phyloP scores from a whole-genome alignment of 352 stramenopile genomes.

The Phytophthora pini region DNA sequence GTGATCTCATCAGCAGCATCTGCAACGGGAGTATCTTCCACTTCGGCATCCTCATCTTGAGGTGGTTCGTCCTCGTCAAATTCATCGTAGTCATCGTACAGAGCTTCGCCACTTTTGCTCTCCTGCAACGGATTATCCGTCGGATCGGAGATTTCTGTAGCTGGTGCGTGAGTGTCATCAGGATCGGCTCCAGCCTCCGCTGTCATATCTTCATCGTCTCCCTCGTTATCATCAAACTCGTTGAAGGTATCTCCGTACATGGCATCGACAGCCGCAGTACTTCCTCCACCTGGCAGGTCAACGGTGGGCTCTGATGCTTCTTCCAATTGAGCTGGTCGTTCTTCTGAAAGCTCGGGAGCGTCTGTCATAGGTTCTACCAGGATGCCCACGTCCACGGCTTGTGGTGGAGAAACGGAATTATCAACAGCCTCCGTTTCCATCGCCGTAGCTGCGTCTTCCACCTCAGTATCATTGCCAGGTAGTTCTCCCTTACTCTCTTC shows the following conservation, averaged over 20 bases:
- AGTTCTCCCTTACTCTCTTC: not conserved
- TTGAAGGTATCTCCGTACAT: conserved; percentile 65
- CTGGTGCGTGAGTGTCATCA: conserved; percentile 5
- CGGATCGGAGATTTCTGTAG: conserved; percentile 1
- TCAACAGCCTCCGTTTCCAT: not conserved
- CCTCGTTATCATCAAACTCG: conserved; percentile 61
- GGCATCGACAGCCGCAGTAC: conserved; percentile 33
- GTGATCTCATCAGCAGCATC: not conserved
- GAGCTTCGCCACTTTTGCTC: conserved; percentile 45
- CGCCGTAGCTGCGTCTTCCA: not conserved
- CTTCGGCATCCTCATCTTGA: conserved; percentile 8
- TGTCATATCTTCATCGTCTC: conserved; percentile 43
- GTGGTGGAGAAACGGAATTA: not conserved
- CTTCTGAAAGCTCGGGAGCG: not conserved
- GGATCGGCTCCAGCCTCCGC: conserved; percentile 26
- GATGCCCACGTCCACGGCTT: not conserved
- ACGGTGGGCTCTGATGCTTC: conserved; percentile 2
- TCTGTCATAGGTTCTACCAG: not conserved
- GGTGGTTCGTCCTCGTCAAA: conserved; percentile 37
- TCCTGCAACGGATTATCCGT: conserved; percentile 19
- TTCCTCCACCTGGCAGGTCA: conserved; percentile 17
- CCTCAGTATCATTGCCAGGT: not conserved
- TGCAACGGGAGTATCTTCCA: conserved; percentile 3
- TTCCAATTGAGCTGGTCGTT: not conserved
- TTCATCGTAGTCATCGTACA: conserved; percentile 43